Conservation (phyloP, 768 basidiomycete species). For the Hericium coralloides region DNA sequence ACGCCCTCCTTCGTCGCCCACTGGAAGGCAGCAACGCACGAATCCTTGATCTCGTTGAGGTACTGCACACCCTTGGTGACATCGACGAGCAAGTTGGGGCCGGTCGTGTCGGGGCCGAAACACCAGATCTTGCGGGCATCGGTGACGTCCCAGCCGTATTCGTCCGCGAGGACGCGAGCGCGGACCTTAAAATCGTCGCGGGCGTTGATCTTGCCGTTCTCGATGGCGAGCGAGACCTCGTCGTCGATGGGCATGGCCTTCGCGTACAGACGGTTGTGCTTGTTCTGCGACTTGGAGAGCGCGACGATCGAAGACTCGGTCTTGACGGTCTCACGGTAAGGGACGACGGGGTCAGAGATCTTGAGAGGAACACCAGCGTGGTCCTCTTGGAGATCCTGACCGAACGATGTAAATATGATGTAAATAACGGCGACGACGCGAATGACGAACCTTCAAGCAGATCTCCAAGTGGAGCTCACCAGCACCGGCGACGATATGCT, state of each 20-base stretch:
- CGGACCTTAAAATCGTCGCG: conserved; percentile 98
- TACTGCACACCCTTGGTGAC: conserved; percentile 99
- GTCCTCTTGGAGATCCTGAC: conserved; percentile 95
- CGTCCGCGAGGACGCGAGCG: conserved; percentile 92
- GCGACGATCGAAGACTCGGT: conserved; percentile 93
- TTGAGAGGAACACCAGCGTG: conserved; percentile 99
- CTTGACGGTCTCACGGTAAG: conserved; percentile 96
- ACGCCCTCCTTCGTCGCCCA: conserved; percentile 99
- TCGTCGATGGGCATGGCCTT: conserved; percentile 93
- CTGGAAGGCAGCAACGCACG: conserved; percentile 97
- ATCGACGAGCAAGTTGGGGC: conserved; percentile 94
- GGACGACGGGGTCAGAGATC: conserved; percentile 95
- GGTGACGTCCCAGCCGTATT: conserved; percentile 97
- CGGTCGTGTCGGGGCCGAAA: conserved; percentile 98
- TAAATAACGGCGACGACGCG: too few relatives aligned
- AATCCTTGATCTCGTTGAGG: conserved; percentile 99
- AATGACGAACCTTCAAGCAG: conserved; percentile 75
- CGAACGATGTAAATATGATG: too few relatives aligned
- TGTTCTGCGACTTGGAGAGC: conserved; percentile 98
- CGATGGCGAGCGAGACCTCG: conserved; percentile 90
- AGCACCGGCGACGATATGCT: conserved; percentile 98
- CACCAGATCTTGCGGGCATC: conserved; percentile 99
- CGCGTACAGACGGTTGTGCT: conserved; percentile 97
- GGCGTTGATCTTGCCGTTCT: conserved; percentile 71
- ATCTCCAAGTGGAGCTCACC: conserved; percentile 99